These are phyloP conservation scores for Talaromyces sp. DNA, from an alignment of 2,329 filamentous ascomycete genomes.

Conservation along the genomic window DNA sequence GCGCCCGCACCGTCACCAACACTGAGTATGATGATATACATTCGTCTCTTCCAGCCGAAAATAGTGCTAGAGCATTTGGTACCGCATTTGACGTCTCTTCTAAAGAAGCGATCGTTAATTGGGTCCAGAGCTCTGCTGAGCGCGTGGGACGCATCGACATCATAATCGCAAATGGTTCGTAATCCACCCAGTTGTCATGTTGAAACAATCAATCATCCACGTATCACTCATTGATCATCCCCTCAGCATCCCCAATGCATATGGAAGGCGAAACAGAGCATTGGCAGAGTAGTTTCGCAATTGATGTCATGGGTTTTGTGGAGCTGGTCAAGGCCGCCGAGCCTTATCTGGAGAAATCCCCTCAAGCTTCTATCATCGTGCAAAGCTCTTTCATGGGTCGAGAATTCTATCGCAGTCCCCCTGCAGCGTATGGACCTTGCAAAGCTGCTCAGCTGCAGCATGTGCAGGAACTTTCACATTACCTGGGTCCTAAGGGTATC, in stretches of 20 bases:
- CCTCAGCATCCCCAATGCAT: constrained; percentile 20
- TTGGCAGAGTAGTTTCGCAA: constrained; percentile 19
- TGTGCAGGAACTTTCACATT: constrained; percentile 27
- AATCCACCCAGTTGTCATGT: background rate
- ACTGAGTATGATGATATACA: constrained; percentile 16
- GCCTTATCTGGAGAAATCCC: constrained; percentile 18
- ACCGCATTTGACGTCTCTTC: constrained; percentile 20
- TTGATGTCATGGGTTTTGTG: constrained; percentile 25
- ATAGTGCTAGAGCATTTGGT: constrained; percentile 14
- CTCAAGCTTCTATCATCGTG: constrained; percentile 23
- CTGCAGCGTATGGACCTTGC: constrained; percentile 24
- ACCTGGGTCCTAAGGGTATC: constrained; percentile 26
- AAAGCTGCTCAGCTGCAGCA: constrained; percentile 27
- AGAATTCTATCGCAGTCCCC: constrained; percentile 24
- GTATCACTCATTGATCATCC: background rate
- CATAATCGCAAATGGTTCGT: constrained; percentile 23
- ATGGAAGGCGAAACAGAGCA: constrained; percentile 16
- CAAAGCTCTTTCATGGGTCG: constrained; percentile 26
- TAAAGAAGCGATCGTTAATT: constrained; percentile 14
- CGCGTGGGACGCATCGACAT: constrained; percentile 20
- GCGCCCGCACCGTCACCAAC: constrained; percentile 20
- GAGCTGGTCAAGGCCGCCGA: constrained; percentile 16
- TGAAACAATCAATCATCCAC: background rate
- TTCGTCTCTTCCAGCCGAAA: constrained; percentile 7
- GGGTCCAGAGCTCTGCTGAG: constrained; percentile 15